These are phyloP conservation scores for Ehretia macrophylla DNA, from an alignment of 257 asterid genomes.

Conservation along the genomic window DNA sequence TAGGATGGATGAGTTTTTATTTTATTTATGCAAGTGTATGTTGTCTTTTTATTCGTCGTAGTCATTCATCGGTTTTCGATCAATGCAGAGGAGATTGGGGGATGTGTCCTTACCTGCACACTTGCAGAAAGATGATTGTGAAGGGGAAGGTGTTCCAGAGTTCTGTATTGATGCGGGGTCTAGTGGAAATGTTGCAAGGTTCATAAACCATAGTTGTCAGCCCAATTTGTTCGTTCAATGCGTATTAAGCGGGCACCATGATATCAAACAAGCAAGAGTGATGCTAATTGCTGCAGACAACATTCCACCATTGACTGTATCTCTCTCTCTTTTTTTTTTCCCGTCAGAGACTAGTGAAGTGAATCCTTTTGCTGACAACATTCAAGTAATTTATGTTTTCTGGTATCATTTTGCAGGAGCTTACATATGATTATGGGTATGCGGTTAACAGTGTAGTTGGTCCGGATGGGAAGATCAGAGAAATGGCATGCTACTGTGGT, in stretches of 20 bases:
- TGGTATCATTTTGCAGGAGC: conserved; percentile 42
- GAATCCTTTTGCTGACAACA: too few species aligned
- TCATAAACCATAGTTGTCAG: conserved; percentile 81
- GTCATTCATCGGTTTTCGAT: neutral
- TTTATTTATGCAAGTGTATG: neutral
- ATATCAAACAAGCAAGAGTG: conserved; percentile 57
- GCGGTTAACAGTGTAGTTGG: conserved; percentile 68
- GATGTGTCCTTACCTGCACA: conserved; percentile 62
- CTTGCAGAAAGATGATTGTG: conserved; percentile 36
- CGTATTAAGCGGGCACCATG: conserved; percentile 62
- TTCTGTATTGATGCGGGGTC: conserved; percentile 82
- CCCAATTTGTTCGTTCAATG: conserved; percentile 91
- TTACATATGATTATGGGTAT: conserved; percentile 73
- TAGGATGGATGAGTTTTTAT: neutral
- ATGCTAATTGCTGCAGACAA: conserved; percentile 79
- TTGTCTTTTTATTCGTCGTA: conserved; percentile 8
- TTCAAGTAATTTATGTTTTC: neutral
- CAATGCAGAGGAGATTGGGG: conserved; percentile 64
- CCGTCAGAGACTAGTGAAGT: neutral
- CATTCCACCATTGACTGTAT: conserved; percentile 80
- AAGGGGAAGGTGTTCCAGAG: conserved; percentile 47
- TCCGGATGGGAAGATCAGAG: conserved; percentile 48
- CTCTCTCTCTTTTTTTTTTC: neutral
- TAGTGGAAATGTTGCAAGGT: conserved; percentile 67
- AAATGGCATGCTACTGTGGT: conserved; percentile 67